Conservation (phyloP, 2,329 filamentous ascomycete genomes). For the Aureobasidium sp. region DNA sequence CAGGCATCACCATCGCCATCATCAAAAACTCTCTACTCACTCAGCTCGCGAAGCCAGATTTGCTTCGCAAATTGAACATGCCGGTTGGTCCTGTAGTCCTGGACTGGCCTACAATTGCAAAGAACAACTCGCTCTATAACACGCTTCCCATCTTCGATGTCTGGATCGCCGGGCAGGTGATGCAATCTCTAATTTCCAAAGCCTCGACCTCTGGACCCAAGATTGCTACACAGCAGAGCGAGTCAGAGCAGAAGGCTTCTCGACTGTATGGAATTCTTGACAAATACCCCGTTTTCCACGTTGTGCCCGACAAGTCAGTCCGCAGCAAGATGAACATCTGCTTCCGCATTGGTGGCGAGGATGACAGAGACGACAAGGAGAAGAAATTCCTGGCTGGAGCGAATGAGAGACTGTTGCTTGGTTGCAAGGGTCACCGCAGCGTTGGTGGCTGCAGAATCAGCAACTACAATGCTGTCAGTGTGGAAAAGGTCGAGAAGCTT, state of each 20-base stretch:
- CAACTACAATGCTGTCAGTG: conserved; percentile 80
- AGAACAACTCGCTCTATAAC: conserved; percentile 95
- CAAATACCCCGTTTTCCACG: conserved; percentile 62
- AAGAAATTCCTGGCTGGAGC: conserved; percentile 71
- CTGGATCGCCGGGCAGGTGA: conserved; percentile 81
- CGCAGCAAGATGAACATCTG: conserved; percentile 94
- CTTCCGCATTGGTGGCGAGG: conserved; percentile 64
- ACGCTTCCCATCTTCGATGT: conserved; percentile 93
- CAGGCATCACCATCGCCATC: conserved; percentile 80
- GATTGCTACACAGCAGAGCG: conserved; percentile 65
- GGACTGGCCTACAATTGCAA: conserved; percentile 74
- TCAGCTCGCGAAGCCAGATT: conserved; percentile 55
- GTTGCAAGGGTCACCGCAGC: conserved; percentile 80
- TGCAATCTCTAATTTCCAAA: conserved; percentile 61
- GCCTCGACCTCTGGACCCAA: conserved; percentile 45
- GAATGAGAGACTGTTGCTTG: conserved; percentile 59
- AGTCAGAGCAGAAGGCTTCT: conserved; percentile 66
- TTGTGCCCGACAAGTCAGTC: conserved; percentile 66
- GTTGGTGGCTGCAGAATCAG: conserved; percentile 79
- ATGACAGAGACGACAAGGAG: conserved; percentile 55
- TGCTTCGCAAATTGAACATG: conserved; percentile 68
- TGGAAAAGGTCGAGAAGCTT: conserved; percentile 60
- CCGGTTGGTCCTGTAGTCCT: conserved; percentile 72
- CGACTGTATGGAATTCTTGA: conserved; percentile 74
- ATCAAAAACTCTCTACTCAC: conserved; percentile 71